Evolutionary conservation across 371 early-diverging fungal genomes (phyloP).

Genomic region (Mucor irregularis): DNA sequence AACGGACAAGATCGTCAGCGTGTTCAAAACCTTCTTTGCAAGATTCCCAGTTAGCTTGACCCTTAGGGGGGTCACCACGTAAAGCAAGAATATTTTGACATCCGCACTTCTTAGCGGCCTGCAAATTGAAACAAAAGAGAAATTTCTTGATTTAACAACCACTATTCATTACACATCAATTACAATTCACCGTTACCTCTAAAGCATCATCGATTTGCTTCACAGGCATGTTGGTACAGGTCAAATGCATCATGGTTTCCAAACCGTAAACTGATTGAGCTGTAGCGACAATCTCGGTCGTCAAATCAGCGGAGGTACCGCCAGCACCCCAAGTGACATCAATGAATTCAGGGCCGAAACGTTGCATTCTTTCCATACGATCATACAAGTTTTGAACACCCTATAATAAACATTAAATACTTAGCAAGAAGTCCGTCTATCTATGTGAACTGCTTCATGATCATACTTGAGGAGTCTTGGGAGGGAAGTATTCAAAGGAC

Average conservation of each 20-base stretch:
- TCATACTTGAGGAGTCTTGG: constrained; percentile 91
- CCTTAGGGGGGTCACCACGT: constrained; percentile 93
- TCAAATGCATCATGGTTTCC: constrained; percentile 97
- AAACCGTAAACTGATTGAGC: constrained; percentile 93
- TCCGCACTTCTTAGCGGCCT: constrained; percentile 87
- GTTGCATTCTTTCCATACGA: constrained; percentile 89
- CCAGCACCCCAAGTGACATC: constrained; percentile 98
- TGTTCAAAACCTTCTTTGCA: constrained; percentile 84
- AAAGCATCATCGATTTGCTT: constrained; percentile 87
- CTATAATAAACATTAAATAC: constrained; percentile 21
- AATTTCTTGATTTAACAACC: too few species aligned
- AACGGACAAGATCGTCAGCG: constrained; percentile 84
- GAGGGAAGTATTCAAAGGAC: constrained; percentile 98
- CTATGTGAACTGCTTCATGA: neutral
- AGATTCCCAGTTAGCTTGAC: constrained; percentile 77
- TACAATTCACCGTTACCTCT: constrained; percentile 33
- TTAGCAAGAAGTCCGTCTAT: neutral
- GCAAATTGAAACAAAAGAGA: too few species aligned
- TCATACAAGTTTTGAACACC: constrained; percentile 80
- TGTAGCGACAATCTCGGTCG: constrained; percentile 83
- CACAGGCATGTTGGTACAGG: constrained; percentile 94
- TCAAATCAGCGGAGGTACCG: constrained; percentile 88
- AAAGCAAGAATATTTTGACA: constrained; percentile 96
- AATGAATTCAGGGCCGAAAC: constrained; percentile 91
- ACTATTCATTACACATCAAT: too few species aligned